Percentiles rank a stretch among this genome's conserved stretches.
phyloP scores from a whole-genome alignment of 2,329 filamentous ascomycete species.

The Venturia carpophila region DNA sequence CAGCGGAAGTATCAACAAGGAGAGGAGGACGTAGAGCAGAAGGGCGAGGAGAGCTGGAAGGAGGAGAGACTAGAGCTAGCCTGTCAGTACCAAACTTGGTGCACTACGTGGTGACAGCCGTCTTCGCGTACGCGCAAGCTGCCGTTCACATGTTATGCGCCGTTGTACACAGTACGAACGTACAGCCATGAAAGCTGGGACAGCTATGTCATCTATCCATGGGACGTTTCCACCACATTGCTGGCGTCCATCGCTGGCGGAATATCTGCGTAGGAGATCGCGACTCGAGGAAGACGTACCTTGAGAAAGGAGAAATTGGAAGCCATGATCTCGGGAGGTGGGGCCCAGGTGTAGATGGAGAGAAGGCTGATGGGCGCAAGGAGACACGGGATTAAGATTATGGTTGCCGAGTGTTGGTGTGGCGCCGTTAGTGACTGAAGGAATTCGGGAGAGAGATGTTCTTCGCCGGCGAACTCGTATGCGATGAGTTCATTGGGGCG shows the following conservation, averaged over 20 bases:
- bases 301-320: constrained; percentile 24
- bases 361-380: background rate
- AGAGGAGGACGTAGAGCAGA: constrained; percentile 36
- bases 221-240: background rate
- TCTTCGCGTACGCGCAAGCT: background rate
- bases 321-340: background rate
- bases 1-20: constrained; percentile 37
- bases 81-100: background rate
- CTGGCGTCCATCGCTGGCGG: background rate
- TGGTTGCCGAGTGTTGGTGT: background rate
- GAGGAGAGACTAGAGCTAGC: constrained; percentile 33
- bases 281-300: constrained; percentile 18
- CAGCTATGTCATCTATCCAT: background rate
- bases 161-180: background rate
- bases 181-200: background rate
- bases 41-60: constrained; percentile 39
- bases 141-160: background rate
- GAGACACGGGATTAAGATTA: background rate
- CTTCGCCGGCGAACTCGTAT: constrained; percentile 7
- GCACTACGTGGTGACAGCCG: background rate
- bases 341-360: background rate
- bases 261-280: background rate
- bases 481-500: constrained; percentile 9
- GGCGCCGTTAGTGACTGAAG: background rate
- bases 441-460: constrained; percentile 11